Evolutionary conservation across 1,284 basidiomycete genomes (phyloP).

Genomic region (Cerioporus squamosus): DNA sequence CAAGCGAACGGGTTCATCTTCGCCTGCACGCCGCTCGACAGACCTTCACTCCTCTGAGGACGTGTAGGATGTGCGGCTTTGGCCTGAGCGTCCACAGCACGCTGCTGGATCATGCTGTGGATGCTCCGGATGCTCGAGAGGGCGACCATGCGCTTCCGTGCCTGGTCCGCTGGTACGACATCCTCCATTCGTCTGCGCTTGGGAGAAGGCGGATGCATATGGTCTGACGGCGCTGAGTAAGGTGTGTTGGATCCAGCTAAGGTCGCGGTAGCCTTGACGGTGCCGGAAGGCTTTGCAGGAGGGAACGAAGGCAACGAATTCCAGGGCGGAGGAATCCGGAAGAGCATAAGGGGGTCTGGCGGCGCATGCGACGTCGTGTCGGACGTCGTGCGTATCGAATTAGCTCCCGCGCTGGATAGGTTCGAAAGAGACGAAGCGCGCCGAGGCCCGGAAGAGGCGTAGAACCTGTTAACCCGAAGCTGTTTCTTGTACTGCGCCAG

Average conservation of each 20-base stretch:
- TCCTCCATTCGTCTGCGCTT: slow-evolving; percentile 11
- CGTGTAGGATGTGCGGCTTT: too few species aligned
- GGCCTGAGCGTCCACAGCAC: neutral
- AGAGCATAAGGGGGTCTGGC: slow-evolving; percentile 44
- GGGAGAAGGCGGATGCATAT: too few species aligned
- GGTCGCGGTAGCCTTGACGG: neutral
- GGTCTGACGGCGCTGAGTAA: neutral
- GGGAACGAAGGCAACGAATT: slow-evolving; percentile 20
- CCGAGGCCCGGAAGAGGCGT: slow-evolving; percentile 9
- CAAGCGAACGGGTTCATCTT: slow-evolving; percentile 15
- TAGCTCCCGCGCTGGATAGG: neutral
- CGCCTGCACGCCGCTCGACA: neutral
- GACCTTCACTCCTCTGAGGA: neutral
- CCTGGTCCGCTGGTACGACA: slow-evolving; percentile 6
- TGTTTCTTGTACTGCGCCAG: neutral
- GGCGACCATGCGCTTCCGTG: slow-evolving; percentile 15
- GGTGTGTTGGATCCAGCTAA: neutral
- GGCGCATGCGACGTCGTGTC: too few species aligned
- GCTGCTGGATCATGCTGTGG: slow-evolving; percentile 18
- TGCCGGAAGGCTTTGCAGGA: neutral
- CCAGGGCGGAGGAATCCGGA: slow-evolving; percentile 49
- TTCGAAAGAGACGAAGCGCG: neutral
- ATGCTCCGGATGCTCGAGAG: slow-evolving; percentile 18
- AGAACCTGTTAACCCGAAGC: slow-evolving; percentile 14
- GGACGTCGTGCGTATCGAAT: too few species aligned